Base-by-base conservation (phyloP, 495 filamentous ascomycete genomes). In the Jackrogersella minutella region DNA sequence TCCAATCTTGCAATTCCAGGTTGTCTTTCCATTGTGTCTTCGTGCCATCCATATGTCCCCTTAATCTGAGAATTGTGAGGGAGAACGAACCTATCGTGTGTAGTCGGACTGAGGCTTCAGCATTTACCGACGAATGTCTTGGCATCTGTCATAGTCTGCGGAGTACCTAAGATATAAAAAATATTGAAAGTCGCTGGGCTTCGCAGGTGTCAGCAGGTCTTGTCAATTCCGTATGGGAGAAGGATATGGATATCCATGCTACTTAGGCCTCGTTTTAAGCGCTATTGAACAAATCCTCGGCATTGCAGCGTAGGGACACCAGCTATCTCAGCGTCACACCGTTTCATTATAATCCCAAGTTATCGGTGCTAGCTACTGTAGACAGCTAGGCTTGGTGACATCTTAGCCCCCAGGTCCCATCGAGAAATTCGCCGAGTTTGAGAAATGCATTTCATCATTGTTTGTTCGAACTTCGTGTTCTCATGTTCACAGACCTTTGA, bases 131-230 rank as follows among this genome's bases (percentile, higher is more conserved):
- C 13, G n/a, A 21, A 51, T 22, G 24, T 68, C 66, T 64, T 69
- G 66, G 66, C 66, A 51, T 63, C n/a, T 68, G 65, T 63, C 58
- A 63, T 68, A 16, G 59, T 63, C 21, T 54, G 40, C 52, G 50
- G 50, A 49, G 40, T 30, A 21, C 21, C 22, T 21, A 17, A 16
- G 39, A 9, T 50, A 39, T 21, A 39, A 63, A 47, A 51, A 41
- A 41, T 11, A 34, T 53, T 41, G 13, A 22, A 44, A 26, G 3
- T 28, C 34, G 44, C n/a, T n/a, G n/a, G n/a, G n/a, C n/a, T n/a
- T n/a, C n/a, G n/a, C n/a, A n/a, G n/a, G n/a, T n/a, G n/a, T n/a
- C n/a, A n/a, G n/a, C 33, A 13, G 43, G 22, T n/a, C 24, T 47
- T 24, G 22, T 13, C 14, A 13, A 13, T 30, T 24, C 30, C 43